Conservation (phyloP, 371 early-diverging fungal species). For the Lichtheimia ornata region DNA sequence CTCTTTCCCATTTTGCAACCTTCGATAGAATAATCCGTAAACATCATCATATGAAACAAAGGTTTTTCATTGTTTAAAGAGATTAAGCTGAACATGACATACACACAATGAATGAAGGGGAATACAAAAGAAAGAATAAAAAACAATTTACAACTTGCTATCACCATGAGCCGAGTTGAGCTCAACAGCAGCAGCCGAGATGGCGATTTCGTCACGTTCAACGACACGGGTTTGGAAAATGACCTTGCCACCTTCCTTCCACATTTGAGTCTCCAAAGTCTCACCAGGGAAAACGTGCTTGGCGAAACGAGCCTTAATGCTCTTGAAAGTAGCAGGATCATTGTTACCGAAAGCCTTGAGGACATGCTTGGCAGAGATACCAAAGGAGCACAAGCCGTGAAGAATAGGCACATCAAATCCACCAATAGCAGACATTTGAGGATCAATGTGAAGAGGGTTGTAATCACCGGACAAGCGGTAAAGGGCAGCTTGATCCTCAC, state of each 20-base stretch:
- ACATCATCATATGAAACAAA: no score
- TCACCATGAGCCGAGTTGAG: conserved; percentile 44
- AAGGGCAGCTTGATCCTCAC: conserved; percentile 91
- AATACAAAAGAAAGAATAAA: no score
- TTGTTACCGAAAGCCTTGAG: conserved; percentile 71
- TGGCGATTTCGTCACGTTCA: conserved; percentile 85
- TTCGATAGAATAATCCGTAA: no score
- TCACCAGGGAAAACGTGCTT: conserved; percentile 97
- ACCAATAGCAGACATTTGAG: conserved; percentile 90
- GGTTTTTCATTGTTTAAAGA: no score
- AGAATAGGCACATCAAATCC: conserved; percentile 96
- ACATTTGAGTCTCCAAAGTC: conserved; percentile 94
- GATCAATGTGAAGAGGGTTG: conserved; percentile 96
- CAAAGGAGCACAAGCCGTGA: conserved; percentile 94
- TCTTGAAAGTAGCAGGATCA: conserved; percentile 74
- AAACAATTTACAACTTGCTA: conserved; percentile 39
- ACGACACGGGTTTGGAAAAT: conserved; percentile 91
- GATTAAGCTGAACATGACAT: no score
- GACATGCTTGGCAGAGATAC: conserved; percentile 89
- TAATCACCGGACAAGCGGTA: conserved; percentile 90
- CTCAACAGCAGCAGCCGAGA: conserved; percentile 88
- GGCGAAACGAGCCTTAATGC: conserved; percentile 90
- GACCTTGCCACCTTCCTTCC: conserved; percentile 88
- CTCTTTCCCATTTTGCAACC: no score
- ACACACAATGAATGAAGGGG: no score